phyloP scores from a whole-genome alignment of 768 basidiomycete species.

The Fomitopsis serialis region DNA sequence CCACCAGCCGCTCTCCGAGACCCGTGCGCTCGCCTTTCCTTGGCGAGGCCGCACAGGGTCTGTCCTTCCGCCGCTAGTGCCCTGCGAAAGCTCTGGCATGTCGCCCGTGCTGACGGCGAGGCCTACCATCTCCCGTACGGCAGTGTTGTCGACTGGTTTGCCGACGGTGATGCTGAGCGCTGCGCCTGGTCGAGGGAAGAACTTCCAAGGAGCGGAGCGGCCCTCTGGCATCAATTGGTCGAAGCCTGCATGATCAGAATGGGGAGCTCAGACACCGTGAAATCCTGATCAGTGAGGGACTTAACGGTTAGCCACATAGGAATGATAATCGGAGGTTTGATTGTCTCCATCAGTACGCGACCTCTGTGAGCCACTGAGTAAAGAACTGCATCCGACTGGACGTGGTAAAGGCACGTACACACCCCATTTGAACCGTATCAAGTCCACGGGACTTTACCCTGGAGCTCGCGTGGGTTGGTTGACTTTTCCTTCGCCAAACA shows the following conservation, averaged over 20 bases:
- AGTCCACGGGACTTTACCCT: constrained; percentile 36
- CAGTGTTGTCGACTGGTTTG: constrained; percentile 50
- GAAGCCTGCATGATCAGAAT: constrained; percentile 44
- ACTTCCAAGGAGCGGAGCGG: constrained; percentile 69
- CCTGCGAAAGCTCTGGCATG: constrained; percentile 1
- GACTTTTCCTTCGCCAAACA: constrained; percentile 87
- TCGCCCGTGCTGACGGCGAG: constrained; percentile 1
- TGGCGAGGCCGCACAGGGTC: constrained; percentile 1
- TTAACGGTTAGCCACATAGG: constrained; percentile 93
- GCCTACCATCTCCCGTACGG: constrained; percentile 24
- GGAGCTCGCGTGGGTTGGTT: constrained; percentile 60
- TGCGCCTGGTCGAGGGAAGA: constrained; percentile 56
- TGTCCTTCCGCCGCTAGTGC: not conserved
- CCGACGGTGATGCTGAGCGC: constrained; percentile 78
- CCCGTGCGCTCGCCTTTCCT: constrained; percentile 7
- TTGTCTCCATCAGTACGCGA: constrained; percentile 71
- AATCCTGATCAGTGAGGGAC: constrained; percentile 4
- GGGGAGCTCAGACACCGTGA: not conserved
- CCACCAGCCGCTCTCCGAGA: not conserved
- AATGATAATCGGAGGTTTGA: constrained; percentile 69
- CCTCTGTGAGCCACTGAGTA: constrained; percentile 47
- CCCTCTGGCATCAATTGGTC: constrained; percentile 90
- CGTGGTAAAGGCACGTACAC: constrained; percentile 51
- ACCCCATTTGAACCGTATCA: constrained; percentile 93
- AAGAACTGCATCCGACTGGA: not conserved